phyloP scores from a whole-genome alignment of 202 grass and related monocot species.

The Cymbopogon flexuosus region DNA sequence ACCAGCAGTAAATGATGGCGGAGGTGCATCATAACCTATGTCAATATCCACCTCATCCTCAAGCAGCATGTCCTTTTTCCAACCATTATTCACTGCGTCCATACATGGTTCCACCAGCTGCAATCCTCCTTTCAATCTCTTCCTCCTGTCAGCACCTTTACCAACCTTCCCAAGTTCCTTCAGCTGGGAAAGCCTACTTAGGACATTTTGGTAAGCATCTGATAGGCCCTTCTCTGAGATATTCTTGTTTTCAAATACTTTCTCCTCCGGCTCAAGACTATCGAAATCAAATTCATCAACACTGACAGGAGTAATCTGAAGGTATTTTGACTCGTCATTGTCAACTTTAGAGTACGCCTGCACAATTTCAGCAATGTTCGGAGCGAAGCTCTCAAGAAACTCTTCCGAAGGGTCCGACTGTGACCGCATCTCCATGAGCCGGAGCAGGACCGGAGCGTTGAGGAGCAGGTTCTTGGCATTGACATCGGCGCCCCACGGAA shows the following conservation, averaged over 20 bases:
- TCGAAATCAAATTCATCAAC: slow-evolving; percentile 21
- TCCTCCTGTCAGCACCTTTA: slow-evolving; percentile 45
- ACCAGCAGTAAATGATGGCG: slow-evolving; percentile 54
- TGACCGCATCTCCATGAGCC: slow-evolving; percentile 68
- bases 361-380: slow-evolving; percentile 41
- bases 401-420: slow-evolving; percentile 32
- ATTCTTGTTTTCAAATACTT: slow-evolving; percentile 30
- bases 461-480: slow-evolving; percentile 58
- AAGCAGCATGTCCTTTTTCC: slow-evolving; percentile 37
- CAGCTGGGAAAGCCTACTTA: slow-evolving; percentile 44
- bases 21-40: slow-evolving; percentile 69
- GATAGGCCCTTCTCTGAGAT: slow-evolving; percentile 53
- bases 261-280: slow-evolving; percentile 25
- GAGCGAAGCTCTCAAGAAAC: slow-evolving; percentile 44
- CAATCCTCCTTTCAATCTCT: slow-evolving; percentile 19
- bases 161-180: slow-evolving; percentile 43
- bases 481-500: slow-evolving; percentile 78
- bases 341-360: slow-evolving; percentile 27
- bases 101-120: slow-evolving; percentile 39
- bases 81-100: slow-evolving; percentile 27
- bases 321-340: slow-evolving; percentile 54
- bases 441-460: slow-evolving; percentile 58
- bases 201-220: slow-evolving; percentile 61
- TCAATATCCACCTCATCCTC: slow-evolving; percentile 55
- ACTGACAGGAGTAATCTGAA: slow-evolving; percentile 20